Evolutionary conservation across 179 eudicot species (phyloP), one percentile per base, ranked within the genome.

Genomic region (Amaranthus tricolor): DNA sequence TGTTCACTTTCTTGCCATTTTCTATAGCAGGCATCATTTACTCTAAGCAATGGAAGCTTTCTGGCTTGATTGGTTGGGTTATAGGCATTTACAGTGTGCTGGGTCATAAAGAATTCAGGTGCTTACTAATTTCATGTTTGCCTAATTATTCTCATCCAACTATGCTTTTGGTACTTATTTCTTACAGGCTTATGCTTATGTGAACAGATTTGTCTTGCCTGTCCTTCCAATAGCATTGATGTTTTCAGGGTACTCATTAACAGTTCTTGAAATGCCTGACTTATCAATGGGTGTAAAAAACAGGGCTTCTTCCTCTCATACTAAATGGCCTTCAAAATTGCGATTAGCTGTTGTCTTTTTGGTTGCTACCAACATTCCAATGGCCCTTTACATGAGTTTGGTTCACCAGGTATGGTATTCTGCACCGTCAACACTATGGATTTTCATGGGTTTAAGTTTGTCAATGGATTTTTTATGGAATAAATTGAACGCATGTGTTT

Each of bases 81-180:
- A 80, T 96, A 79, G 96, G 88, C 66, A 73, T 96, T 81, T 96
- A 96, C 83, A 93, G 99, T 80, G 54, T 93, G 54, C 84, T 96
- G 24, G 99, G 98, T 50, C 99, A 96, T 89, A 96, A 96, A 81
- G 99, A 96, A 78, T 96, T 96, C 92, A 93, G 99, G 99, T 96
- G 24, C n/a, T 62, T 51, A 62, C 44, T 63, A 49, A 47, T 55
- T 74, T 66, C 45, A 60, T 54, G 52, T 62, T 74, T 47, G 21
- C 59, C 7, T 47, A 9, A 44, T 20, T 21, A 54, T 49, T 8
- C 56, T 40, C 5, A 58, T 51, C 57, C 31, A 5, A 43, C 68
- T 56, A 50, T 43, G 47, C 60, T 51, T 51, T 64, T 44, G 48
- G 5, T 5, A 56, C 63, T 65, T 73, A 57, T 52, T 75, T 71